A percentile compares a stretch with the other conserved stretches of the same genome.
Conservation (phyloP, 1,284 basidiomycete genomes). For the Xanthoconium separans region DNA sequence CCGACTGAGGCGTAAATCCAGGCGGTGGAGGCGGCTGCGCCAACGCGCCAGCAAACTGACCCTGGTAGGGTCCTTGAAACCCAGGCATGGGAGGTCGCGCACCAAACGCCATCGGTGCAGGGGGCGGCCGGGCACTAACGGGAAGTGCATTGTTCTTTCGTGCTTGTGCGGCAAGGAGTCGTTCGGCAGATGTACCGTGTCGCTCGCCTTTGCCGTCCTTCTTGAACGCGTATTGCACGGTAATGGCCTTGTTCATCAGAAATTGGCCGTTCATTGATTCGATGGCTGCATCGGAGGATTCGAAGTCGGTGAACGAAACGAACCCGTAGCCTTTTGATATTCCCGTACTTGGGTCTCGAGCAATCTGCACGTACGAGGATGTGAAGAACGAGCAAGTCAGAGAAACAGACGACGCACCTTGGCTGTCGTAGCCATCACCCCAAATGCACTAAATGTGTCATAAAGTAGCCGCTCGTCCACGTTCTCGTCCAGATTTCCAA, state of each 20-base stretch:
- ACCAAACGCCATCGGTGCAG: constrained; percentile 69
- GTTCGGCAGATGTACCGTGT: constrained; percentile 94
- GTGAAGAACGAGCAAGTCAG: constrained; percentile 2
- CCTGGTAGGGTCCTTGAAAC: constrained; percentile 73
- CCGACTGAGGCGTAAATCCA: constrained; percentile 67
- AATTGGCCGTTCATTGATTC: constrained; percentile 98
- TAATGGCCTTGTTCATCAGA: constrained; percentile 96
- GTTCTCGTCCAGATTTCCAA: constrained; percentile 91
- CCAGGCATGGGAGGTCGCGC: constrained; percentile 59
- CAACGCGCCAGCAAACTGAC: constrained; percentile 84
- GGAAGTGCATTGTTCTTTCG: constrained; percentile 92
- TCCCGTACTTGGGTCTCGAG: constrained; percentile 83
- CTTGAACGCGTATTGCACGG: constrained; percentile 97
- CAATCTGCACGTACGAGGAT: constrained; percentile 58
- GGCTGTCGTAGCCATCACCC: constrained; percentile 89
- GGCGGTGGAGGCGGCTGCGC: constrained; percentile 69
- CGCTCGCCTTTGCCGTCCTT: constrained; percentile 98
- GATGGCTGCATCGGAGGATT: constrained; percentile 93
- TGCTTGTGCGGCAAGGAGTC: constrained; percentile 92
- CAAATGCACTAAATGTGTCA: constrained; percentile 95
- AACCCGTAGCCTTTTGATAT: constrained; percentile 96
- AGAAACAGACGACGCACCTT: constrained; percentile 60
- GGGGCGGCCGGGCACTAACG: constrained; percentile 62
- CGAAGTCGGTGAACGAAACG: constrained; percentile 96
- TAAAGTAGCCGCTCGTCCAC: constrained; percentile 93